Base-by-base conservation (phyloP, 345 rosid genomes). In the Camelina sativa region DNA sequence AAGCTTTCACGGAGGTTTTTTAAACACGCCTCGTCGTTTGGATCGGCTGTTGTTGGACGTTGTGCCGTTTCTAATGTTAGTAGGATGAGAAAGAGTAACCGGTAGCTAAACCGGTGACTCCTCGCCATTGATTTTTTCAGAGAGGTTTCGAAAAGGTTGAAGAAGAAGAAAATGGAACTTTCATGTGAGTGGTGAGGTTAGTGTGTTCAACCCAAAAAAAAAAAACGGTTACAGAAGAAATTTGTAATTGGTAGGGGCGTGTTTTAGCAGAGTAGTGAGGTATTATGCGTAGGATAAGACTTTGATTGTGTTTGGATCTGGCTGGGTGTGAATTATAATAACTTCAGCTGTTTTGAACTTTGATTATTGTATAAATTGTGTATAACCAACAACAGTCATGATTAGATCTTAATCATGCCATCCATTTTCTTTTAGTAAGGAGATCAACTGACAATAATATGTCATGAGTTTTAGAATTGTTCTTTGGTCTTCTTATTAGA, bases 11-110 rank as follows among this genome's bases (percentile, higher is more conserved):
- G 76, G 30, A 89, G 66, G 32, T 87, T 86, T 67, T 80, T 87
- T 11, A 90, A 74, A 43, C 96, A 90, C 12, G 88, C 77, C 67
- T 87, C 93, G 79, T 90, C 96, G 86, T 69, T 83, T 65, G 96
- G 96, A 83, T 90, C 93, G 23, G 93, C 82, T 51, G 75, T 65
- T 2, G 78, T 53, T 2, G 69, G 52, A 43, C 77, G 86, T 37
- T 69, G 68, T 13, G 79, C 58, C 32, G 84, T 69, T 70, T 52
- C 65, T n/a, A 67, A 58, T 5, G 19, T 57, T 15, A 80, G 46
- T 19, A 87, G 48, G 35, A 88, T 51, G 19, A 79, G 25, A 11
- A 90, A 2, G 12, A 84, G 28, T 16, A 86, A 40, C 74, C 68
- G 70, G 69, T 64, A 25, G 37, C 44, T 71, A 7, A 35, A 35